Evolutionary conservation across 1,284 basidiomycete species (phyloP), one percentile per base, ranked within the genome.

Genomic region (Ganoderma lingzhi): DNA sequence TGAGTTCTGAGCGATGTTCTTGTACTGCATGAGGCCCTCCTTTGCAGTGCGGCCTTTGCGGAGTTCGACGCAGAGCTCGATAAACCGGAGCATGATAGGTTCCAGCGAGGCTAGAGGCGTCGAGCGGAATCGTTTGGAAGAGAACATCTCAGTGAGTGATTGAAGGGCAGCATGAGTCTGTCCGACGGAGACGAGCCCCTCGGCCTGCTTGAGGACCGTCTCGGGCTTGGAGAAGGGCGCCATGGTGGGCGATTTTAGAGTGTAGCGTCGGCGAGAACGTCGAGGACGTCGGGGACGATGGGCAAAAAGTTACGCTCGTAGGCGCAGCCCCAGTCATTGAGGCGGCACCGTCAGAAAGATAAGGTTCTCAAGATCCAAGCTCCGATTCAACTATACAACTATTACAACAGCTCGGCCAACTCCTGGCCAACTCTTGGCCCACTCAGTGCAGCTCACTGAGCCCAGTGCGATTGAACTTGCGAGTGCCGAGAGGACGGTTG

Each of bases 31-130:
- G 61, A 99, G 89, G 41, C 96, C 97, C 78, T 98, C 96, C 81
- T 98, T 97, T 28, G 96, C 97, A 41, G 94, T 93, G 42, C 96
- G 88, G 3, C 96, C 96, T 81, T 97, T 97, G 75, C 96, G 92
- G 86, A 98, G 92, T 70, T 96, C 93, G 70, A 99, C 96, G 79
- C 96, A 99, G 70, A 99, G 93, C 80, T 98, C 96, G 84, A 99
- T 89, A 80, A 94, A 95, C 63, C 95, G 92, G 73, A 96, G 83
- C 88, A 99, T 94, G 82, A 99, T 98, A 70, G 98, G 98, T 82
- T 99, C 97, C 66, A 99, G 90, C 10, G 94, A 91, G 6, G 90
- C 84, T 48, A 99, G 85, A 1, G 97, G 95, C 0, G 96, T 98
- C 70, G 94, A 92, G 76, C 96, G 91, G 87, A 99, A 99, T 68